phyloP scores from a whole-genome alignment of 2,329 filamentous ascomycete species.

The Alternaria sp. region DNA sequence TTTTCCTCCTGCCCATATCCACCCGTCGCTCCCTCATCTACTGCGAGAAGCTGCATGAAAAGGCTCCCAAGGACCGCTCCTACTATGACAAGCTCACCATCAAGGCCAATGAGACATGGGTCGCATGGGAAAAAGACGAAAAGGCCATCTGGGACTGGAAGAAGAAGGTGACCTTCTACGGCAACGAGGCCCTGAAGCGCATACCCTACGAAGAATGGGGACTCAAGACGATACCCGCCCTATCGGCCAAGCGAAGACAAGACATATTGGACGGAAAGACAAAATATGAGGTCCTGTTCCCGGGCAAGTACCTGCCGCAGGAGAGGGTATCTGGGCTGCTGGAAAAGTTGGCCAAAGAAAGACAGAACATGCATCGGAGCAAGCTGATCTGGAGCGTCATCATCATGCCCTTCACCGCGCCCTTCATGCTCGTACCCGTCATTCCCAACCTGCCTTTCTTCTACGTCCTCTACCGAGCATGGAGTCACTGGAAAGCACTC shows the following conservation, averaged over 20 bases:
- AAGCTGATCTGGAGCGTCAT: slow-evolving; percentile 77
- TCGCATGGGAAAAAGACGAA: slow-evolving; percentile 84
- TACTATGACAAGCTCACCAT: slow-evolving; percentile 73
- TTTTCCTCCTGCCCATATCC: slow-evolving; percentile 93
- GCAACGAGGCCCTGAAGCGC: slow-evolving; percentile 83
- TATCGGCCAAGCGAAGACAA: slow-evolving; percentile 71
- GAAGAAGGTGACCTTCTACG: slow-evolving; percentile 83
- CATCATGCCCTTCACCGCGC: slow-evolving; percentile 74
- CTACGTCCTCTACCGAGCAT: slow-evolving; percentile 90
- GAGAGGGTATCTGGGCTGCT: slow-evolving; percentile 73
- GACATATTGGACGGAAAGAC: slow-evolving; percentile 70
- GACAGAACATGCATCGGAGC: slow-evolving; percentile 78
- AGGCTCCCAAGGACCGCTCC: slow-evolving; percentile 59
- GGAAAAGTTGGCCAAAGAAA: slow-evolving; percentile 76
- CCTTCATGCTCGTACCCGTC: slow-evolving; percentile 83
- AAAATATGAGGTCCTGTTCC: slow-evolving; percentile 79
- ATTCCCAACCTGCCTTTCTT: slow-evolving; percentile 97
- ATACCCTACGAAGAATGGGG: slow-evolving; percentile 99
- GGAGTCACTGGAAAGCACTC: slow-evolving; percentile 66
- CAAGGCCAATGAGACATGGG: slow-evolving; percentile 81
- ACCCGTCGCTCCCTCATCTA: slow-evolving; percentile 91
- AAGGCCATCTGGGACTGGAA: slow-evolving; percentile 75
- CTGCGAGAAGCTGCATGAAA: slow-evolving; percentile 76
- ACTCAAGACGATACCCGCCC: slow-evolving; percentile 88
- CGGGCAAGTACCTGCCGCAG: slow-evolving; percentile 72